Evolutionary conservation across 164 flowering plant genomes (phyloP), one percentile per base, ranked within the genome.

Genomic region (Euptelea pleiosperma): DNA sequence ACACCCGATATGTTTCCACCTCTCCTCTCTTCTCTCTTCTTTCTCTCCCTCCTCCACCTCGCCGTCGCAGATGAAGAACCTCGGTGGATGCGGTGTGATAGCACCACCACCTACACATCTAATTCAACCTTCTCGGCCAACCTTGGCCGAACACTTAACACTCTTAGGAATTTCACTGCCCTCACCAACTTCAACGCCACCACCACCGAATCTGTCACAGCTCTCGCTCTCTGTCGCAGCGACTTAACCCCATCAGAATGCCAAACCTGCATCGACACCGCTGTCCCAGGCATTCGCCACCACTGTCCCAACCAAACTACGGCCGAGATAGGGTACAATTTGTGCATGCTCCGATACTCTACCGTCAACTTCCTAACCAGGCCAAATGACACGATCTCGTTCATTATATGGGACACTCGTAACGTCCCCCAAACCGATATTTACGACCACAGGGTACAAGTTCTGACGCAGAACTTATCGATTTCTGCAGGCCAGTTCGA

Each of bases 291-390:
- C 14, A 49, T 48, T 40, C 36, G 3, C 2, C 9, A 60, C 6
- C 21, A 8, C 0, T 60, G 63, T 15, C 63, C 55, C 11, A 10
- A 16, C 6, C n/a, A 25, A 25, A 33, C 42, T 15, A 22, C 3
- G 2, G 63, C 63, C 3, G 22, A 48, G 35, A 37, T 49, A 35
- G 49, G 63, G 63, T 60, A 60, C 25, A 28, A 15, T 42, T 18
- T 15, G 3, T 60, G 55, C 46, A 48, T 50, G 46, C 39, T 60
- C 63, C 30, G 63, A 4, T 60, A 60, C 25, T 48, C 63, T 10
- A 11, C 15, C n/a, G 25, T 25, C 8, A 39, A 36, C 44, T 48
- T 60, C 55, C 33, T 60, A 8, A 12, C 33, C 22, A 36, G 1
- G 9, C 26, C 55, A 3, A 28, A 60, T 19, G 8, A 25, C n/a